Evolutionary conservation across 164 flowering plant species (phyloP), one percentile per base, ranked within the genome.

Genomic region (Kingdonia uniflora): DNA sequence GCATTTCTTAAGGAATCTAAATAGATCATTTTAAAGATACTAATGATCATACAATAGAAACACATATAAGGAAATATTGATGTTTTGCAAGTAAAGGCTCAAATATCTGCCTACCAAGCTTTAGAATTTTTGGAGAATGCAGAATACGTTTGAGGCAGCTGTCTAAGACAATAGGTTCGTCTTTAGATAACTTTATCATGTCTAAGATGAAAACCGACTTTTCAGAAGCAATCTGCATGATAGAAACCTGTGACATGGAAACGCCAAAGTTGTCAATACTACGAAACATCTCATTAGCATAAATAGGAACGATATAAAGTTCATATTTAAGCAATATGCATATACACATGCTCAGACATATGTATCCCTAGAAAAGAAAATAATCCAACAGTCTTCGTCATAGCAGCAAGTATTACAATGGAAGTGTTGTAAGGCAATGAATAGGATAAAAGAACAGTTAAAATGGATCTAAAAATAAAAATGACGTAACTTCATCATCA

Each of bases 221-320:
- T 29, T 82, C 87, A 38, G 95, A 82, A 57, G 96, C 94, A 68
- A 92, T 81, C 70, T 92, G 97, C 80, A 92, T 78, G 59, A 92
- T 92, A 52, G 97, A 88, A 45, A 92, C 97, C 97, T 92, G 90
- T 47, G 60, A 62, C 58, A 74, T 57, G 29, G 19, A 57, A 44
- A 12, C 17, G 5, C 59, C 15, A 52, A 17, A 20, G 11, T 41
- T 52, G 42, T 24, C 3, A 52, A 29, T 29, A 29, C 35, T 29
- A 29, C 4, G 35, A 29, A 29, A 29, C 8, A 29, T 4, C 35
- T 29, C 8, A 29, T 29, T n/a, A n/a, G n/a, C n/a, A n/a, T n/a
- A n/a, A n/a, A n/a, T n/a, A n/a, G n/a, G n/a, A n/a, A n/a, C n/a
- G n/a, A n/a, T n/a, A n/a, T n/a, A n/a, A n/a, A n/a, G n/a, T n/a